Conservation (phyloP, 257 asterid species). For the Marsdenia floribunda region DNA sequence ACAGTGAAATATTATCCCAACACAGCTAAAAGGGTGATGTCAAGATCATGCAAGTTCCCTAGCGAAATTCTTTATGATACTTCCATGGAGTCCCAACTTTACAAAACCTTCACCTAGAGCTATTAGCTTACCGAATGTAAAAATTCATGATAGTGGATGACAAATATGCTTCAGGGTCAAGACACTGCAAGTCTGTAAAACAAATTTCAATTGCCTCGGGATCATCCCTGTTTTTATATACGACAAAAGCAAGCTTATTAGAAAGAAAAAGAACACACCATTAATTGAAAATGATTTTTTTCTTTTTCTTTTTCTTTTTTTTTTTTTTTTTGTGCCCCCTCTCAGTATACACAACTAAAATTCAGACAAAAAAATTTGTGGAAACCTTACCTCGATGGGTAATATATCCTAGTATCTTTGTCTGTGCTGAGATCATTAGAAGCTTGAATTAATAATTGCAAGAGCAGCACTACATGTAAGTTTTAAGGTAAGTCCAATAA, state of each 20-base stretch:
- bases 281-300: not conserved
- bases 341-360: not conserved
- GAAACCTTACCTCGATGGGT: conserved; percentile 73
- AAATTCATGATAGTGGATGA: conserved; percentile 85
- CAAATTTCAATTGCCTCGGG: conserved; percentile 66
- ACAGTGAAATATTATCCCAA: not conserved
- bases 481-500: conserved; percentile 7
- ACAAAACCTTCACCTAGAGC: not conserved
- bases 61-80: not conserved
- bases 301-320: too few species aligned
- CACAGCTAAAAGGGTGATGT: not conserved
- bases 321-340: too few species aligned
- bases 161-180: conserved; percentile 72
- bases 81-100: not conserved
- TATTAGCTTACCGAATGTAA: conserved; percentile 68
- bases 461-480: not conserved
- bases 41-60: not conserved
- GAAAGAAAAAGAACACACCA: conserved; percentile 1
- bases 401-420: conserved; percentile 44
- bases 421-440: conserved; percentile 37
- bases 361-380: conserved; percentile 8
- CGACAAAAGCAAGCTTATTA: conserved; percentile 20
- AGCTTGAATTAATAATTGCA: conserved; percentile 20
- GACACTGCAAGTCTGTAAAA: conserved; percentile 64
- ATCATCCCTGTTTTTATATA: conserved; percentile 58